Evolutionary conservation across 805 yeast genomes (phyloP), one percentile per base, ranked within the genome.

Genomic region (Nakazawaea wickerhamii): DNA sequence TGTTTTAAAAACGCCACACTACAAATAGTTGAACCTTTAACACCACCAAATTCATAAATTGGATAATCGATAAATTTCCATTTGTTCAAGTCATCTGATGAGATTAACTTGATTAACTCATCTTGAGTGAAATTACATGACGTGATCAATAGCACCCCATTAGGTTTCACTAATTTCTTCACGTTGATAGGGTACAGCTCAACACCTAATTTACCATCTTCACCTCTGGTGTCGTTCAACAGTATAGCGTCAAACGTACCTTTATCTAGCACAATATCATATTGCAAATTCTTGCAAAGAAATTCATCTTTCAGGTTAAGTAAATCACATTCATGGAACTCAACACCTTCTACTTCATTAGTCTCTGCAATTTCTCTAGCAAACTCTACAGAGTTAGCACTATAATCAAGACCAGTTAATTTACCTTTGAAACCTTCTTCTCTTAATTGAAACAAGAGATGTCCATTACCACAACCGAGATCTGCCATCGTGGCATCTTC

Each of bases 161-260:
- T 72, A 11, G 59, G 48, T 33, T 71, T 70, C 61, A 93, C 63
- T 40, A 86, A 51, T 43, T 72, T 70, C 36, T 67, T 65, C 17
- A 87, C 80, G 27, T 76, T 79, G 0, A 51, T 49, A 0, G 89
- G 79, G 54, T 93, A 91, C 13, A 77, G 65, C 21, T 81, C 78
- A 44, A 74, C 65, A 3, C 77, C 72, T 14, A 74, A 70, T 44
- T 67, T 64, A 6, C 67, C 70, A 10, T 63, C 64, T 7, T 62
- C 70, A 45, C 74, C 75, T 17, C 61, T 70, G 2, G 66, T 50
- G 18, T 82, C 83, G 58, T 87, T 86, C 35, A 93, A 70, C 0
- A 96, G 97, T 48, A 93, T 91, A 4, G 99, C 99, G 64, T 93
- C 99, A 18, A 93, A 64, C 0, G 99, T 93, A 7, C 99, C 99